Conservation (phyloP, 345 rosid species). For the Crucihimalaya himalaica region DNA sequence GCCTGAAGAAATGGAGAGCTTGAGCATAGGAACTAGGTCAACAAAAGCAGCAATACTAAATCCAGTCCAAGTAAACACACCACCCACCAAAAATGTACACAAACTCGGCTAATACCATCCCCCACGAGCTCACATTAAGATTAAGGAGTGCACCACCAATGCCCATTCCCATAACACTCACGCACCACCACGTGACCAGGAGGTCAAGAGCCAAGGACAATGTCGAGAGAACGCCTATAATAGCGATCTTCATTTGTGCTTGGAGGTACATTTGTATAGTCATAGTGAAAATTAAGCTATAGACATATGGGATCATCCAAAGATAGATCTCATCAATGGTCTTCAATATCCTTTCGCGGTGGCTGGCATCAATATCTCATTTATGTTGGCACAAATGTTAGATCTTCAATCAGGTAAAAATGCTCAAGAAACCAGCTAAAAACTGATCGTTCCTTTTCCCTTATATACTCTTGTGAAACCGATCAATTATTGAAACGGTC, state of each 20-base stretch:
- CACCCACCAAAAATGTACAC: conserved; percentile 63
- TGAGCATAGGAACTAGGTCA: conserved; percentile 53
- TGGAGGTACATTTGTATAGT: conserved; percentile 50
- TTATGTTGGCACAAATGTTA: conserved; percentile 83
- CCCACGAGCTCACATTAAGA: conserved; percentile 49
- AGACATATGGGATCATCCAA: conserved; percentile 49
- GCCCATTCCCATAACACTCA: conserved; percentile 46
- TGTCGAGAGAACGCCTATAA: conserved; percentile 47
- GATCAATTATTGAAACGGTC: not conserved
- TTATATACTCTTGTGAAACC: too few species aligned
- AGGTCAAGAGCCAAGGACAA: conserved; percentile 44
- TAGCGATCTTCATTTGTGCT: conserved; percentile 49
- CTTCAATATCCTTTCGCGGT: conserved; percentile 90
- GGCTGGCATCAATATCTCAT: conserved; percentile 95
- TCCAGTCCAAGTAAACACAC: conserved; percentile 74
- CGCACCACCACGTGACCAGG: conserved; percentile 50
- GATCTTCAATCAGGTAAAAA: conserved; percentile 80
- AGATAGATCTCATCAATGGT: conserved; percentile 42
- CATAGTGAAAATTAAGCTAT: conserved; percentile 29
- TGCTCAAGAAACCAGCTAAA: conserved; percentile 11
- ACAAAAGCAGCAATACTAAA: conserved; percentile 50
- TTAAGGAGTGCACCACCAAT: conserved; percentile 54
- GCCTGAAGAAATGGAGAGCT: conserved; percentile 66
- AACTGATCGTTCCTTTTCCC: too few species aligned
- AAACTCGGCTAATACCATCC: conserved; percentile 45